These are phyloP conservation scores for Thamnidium elegans DNA, from an alignment of 192 early-diverging fungal genomes.

Conservation along the genomic window DNA sequence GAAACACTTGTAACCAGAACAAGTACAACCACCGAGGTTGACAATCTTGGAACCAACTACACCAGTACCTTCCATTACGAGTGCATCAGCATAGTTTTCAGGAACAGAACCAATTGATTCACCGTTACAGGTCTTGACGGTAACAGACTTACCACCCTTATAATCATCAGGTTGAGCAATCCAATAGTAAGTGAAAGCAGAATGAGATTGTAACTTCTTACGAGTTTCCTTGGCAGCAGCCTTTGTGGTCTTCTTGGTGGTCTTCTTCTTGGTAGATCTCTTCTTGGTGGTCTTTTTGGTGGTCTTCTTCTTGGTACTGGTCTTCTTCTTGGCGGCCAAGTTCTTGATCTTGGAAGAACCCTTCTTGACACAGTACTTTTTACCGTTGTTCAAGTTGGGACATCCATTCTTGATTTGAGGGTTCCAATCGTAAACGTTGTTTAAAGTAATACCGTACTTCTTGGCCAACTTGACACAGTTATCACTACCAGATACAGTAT, in stretches of 20 bases:
- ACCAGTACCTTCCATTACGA: constrained; percentile 42
- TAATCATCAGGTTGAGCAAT: constrained; percentile 36
- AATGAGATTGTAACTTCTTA: constrained; percentile 24
- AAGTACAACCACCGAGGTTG: constrained; percentile 38
- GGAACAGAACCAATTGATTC: constrained; percentile 32
- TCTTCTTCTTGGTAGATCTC: not conserved
- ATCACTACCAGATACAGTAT: constrained; percentile 22
- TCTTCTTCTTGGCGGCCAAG: constrained; percentile 1
- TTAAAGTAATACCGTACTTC: constrained; percentile 15
- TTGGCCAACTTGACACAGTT: constrained; percentile 23
- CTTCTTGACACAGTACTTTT: constrained; percentile 28
- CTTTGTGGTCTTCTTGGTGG: not conserved
- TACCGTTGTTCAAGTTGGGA: constrained; percentile 24
- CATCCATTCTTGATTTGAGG: constrained; percentile 30
- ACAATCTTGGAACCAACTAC: constrained; percentile 31
- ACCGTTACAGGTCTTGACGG: constrained; percentile 36
- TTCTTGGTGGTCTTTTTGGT: constrained; percentile 13
- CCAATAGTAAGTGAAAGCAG: constrained; percentile 43
- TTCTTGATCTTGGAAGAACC: not conserved
- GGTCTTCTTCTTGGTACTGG: not conserved
- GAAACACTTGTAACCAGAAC: constrained; percentile 39
- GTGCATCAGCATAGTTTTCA: constrained; percentile 32
- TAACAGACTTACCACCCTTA: constrained; percentile 18
- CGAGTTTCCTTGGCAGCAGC: not conserved
- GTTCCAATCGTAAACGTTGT: constrained; percentile 30